Base-by-base conservation (phyloP, 2,329 filamentous ascomycete species). In the Nothophaeocryptopus gaeumannii region DNA sequence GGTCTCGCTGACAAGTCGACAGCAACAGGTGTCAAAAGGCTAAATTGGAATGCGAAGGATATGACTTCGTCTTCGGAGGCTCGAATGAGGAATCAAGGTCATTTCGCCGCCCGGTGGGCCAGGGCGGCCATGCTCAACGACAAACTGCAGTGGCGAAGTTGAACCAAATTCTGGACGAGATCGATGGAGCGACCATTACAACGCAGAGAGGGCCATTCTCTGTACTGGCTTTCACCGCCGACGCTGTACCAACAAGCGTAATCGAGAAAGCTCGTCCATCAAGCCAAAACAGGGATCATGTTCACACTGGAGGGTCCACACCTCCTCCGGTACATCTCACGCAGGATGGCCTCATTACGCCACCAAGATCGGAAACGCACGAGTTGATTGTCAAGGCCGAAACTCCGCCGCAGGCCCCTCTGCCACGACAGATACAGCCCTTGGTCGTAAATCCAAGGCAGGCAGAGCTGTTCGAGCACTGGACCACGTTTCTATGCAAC, bases 1-100 rank as follows among this genome's bases (percentile, higher is more conserved):
- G 8, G 2, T 5, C 32, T n/a, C 8, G 39, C 39, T 26, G 20
- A 31, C 12, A 14, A 26, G 39, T 30, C 29, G 34, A 26, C 47
- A 38, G 47, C 47, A 49, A 39, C 16, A 32, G 47, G 16, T 49
- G 47, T 33, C 43, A 10, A 12, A 49, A 49, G 10, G 47, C 39
- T 11, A 34, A 40, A 5, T 49, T 49, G 26, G 47, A 49, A 26
- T 49, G 47, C 26, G n/a, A 16, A 16, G 47, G 47, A 13, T 49
- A 49, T 39, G 47, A 44, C 39, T 49, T 49, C 37, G 30, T 32
- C 8, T 49, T 49, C 34, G 47, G 12, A 10, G 47, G 33, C 16
- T 39, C 33, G 11, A 26, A 26, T 26, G 47, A 49, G n/a, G 34
- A 38, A 31, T 42, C 39, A 13, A 30, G 45, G 10, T 35, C 45